Evolutionary conservation across 2,329 filamentous ascomycete genomes (phyloP), one percentile per base, ranked within the genome.

Genomic region (Phaeosphaeria sp.): DNA sequence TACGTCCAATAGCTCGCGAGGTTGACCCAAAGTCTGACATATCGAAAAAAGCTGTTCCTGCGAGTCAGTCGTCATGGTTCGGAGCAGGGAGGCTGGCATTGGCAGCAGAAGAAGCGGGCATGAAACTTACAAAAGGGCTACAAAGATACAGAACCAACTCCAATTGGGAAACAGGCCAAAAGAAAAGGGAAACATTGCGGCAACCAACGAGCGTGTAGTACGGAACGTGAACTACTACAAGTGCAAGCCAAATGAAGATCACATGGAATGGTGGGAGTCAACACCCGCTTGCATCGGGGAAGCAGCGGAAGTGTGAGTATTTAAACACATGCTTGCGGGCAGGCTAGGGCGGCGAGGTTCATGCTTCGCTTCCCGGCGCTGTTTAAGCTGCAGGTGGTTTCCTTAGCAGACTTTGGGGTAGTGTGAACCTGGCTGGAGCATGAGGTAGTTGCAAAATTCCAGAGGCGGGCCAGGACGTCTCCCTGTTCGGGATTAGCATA

Each of bases 21-120:
- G 75, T 97, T 95, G 67, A 96, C 89, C 68, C 96, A 82, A 66
- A 96, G 85, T 64, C 94, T 90, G 60, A 92, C 72, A 80, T 97
- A 97, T 67, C 94, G 90, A 83, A 96, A 92, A 60, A 94, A 72
- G 87, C 93, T 96, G 65, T 54, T 48, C 44, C 9, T 47, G 49
- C 54, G 58, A 64, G 69, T 75, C 67, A 75, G 72, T 64, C 46
- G 41, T 25, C 46, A 47, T 36, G 25, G 51, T 51, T 41, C 52
- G 53, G 30, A 53, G 54, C 56, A 54, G 41, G 52, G 48, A 51
- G 59, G 56, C 46, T n/a, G 52, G 3, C 39, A 42, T 20, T 48
- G 41, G 47, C 41, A 54, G 52, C 30, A 27, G 39, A 20, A 20
- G 46, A 46, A 11, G 41, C 25, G 43, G 30, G 27, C 18, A 54